Conservation (phyloP, 208 protist species). For the Leishmania major region DNA sequence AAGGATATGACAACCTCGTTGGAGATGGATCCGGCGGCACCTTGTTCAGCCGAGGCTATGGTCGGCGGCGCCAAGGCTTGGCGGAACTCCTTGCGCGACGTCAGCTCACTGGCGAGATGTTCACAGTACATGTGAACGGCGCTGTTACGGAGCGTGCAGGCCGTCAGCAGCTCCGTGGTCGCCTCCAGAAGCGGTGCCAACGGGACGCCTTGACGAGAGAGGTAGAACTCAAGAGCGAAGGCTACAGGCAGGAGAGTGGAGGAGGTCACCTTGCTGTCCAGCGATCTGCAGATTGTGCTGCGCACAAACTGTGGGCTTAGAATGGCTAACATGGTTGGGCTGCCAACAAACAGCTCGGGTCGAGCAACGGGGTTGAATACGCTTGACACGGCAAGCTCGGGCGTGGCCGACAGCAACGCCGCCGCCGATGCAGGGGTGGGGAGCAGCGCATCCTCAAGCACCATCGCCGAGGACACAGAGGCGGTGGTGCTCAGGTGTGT, state of each 20-base stretch:
- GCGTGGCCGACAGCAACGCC: background rate
- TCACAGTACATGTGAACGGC: conserved; percentile 71
- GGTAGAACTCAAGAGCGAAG: conserved; percentile 59
- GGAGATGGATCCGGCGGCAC: conserved; percentile 36
- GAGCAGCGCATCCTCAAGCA: background rate
- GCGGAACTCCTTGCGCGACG: conserved; percentile 58
- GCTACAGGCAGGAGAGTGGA: conserved; percentile 53
- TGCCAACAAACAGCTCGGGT: conserved; percentile 41
- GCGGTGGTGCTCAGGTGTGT: conserved; percentile 8
- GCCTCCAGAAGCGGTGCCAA: conserved; percentile 64
- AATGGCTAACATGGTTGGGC: conserved; percentile 63
- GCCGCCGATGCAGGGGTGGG: conserved; percentile 1
- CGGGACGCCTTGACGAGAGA: conserved; percentile 42
- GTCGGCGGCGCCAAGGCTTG: conserved; percentile 70
- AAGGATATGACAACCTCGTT: conserved; percentile 86
- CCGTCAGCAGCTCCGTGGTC: conserved; percentile 65
- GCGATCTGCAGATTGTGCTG: conserved; percentile 35
- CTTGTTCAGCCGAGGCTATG: conserved; percentile 44
- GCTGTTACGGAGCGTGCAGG: conserved; percentile 51
- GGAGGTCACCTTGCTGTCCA: conserved; percentile 32
- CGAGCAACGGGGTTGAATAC: conserved; percentile 3
- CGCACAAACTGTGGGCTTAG: conserved; percentile 64
- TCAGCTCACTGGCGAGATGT: conserved; percentile 55
- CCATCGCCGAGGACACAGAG: background rate
- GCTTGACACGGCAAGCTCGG: background rate